Conservation (phyloP, 1,284 basidiomycete species). For the Marasmius sp. region DNA sequence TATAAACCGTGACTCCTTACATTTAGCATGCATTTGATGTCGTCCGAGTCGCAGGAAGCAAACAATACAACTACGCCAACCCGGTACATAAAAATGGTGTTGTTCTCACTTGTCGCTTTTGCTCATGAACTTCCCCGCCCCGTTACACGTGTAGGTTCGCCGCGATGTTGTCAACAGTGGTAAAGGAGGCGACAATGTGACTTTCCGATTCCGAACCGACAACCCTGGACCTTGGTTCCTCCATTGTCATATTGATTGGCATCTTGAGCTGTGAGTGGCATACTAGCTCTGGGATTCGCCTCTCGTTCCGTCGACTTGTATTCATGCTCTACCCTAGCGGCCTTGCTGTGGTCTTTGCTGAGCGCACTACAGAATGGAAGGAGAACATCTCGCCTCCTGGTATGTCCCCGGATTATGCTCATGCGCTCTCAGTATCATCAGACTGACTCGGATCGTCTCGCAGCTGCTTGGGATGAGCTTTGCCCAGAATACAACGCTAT, state of each 20-base stretch:
- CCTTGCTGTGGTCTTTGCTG: background rate
- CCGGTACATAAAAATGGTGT: constrained; percentile 25
- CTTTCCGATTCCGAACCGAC: constrained; percentile 41
- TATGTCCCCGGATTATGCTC: background rate
- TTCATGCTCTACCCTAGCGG: background rate
- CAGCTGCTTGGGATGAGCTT: background rate
- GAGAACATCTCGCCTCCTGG: background rate
- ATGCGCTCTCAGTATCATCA: background rate
- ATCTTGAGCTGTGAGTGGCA: constrained; percentile 38
- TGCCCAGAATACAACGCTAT: background rate
- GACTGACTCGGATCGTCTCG: background rate
- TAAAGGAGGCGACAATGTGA: constrained; percentile 26
- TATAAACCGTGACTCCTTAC: background rate
- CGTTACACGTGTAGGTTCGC: constrained; percentile 3
- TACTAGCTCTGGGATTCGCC: too few relatives aligned
- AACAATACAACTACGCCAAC: constrained; percentile 33
- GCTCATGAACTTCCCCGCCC: background rate
- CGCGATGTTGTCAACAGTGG: constrained; percentile 37
- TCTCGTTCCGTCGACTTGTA: background rate
- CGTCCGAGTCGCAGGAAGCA: constrained; percentile 11
- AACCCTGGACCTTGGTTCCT: constrained; percentile 48
- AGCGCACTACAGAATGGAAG: background rate
- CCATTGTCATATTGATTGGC: constrained; percentile 44
- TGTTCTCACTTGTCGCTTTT: constrained; percentile 7
- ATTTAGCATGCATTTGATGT: constrained; percentile 10